phyloP scores from a whole-genome alignment of 495 filamentous ascomycete genomes.

The Talaromyces ruber region DNA sequence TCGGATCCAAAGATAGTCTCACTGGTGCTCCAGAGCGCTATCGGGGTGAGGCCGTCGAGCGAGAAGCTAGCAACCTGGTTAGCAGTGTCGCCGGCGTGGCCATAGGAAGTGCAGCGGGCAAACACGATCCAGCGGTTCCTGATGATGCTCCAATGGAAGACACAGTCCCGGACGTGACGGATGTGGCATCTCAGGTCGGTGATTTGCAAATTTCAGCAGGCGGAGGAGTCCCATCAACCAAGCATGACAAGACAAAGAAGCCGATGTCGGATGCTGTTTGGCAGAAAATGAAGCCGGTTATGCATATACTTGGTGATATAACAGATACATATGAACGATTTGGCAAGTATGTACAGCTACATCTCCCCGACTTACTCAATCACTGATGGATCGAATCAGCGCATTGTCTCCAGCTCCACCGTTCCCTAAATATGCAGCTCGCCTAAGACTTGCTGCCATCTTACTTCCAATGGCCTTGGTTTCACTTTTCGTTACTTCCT shows the following conservation, averaged over 20 bases:
- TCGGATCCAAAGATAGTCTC: slow-evolving; percentile 68
- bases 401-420: slow-evolving; percentile 71
- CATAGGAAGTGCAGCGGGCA: slow-evolving; percentile 66
- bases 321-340: slow-evolving; percentile 75
- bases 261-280: slow-evolving; percentile 76
- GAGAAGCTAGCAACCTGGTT: slow-evolving; percentile 76
- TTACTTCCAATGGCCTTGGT: slow-evolving; percentile 48
- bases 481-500: slow-evolving; percentile 58
- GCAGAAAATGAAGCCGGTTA: slow-evolving; percentile 63
- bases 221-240: slow-evolving; percentile 27
- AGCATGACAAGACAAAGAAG: slow-evolving; percentile 76
- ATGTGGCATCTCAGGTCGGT: slow-evolving; percentile 36
- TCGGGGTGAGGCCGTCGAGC: slow-evolving; percentile 80
- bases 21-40: slow-evolving; percentile 79
- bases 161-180: slow-evolving; percentile 52
- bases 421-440: slow-evolving; percentile 55
- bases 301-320: slow-evolving; percentile 67
- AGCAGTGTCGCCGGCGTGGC: slow-evolving; percentile 67
- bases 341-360: slow-evolving; percentile 46
- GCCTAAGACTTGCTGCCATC: slow-evolving; percentile 53
- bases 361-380: background rate
- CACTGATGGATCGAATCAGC: slow-evolving; percentile 23
- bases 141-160: slow-evolving; percentile 35
- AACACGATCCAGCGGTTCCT: slow-evolving; percentile 48
- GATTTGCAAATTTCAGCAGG: slow-evolving; percentile 50